phyloP scores from a whole-genome alignment of 805 yeast species.

The Sugiyamaella floridensis region DNA sequence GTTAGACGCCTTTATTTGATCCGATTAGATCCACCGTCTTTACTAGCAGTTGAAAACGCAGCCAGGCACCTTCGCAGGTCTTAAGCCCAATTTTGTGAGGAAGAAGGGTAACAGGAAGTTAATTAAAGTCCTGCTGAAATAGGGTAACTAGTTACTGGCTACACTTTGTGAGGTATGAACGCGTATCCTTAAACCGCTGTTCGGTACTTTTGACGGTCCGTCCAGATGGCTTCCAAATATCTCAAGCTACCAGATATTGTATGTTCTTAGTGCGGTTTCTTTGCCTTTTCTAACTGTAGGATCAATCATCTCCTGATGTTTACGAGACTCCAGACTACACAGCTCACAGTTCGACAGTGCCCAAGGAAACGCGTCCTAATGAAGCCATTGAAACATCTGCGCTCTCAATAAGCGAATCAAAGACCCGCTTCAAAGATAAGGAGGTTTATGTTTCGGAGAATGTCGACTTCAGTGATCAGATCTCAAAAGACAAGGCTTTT shows the following conservation, averaged over 20 bases:
- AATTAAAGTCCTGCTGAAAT: too few species aligned
- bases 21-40: too few species aligned
- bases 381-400: conserved; percentile 7
- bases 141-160: too few species aligned
- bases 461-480: conserved; percentile 11
- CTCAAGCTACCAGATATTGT: conserved; percentile 19
- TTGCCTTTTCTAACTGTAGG: background rate
- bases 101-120: too few species aligned
- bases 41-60: too few species aligned
- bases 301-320: conserved; percentile 9
- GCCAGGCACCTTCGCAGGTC: too few species aligned
- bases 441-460: conserved; percentile 11
- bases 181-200: too few species aligned
- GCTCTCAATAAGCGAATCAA: background rate
- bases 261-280: background rate
- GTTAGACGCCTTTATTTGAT: too few species aligned
- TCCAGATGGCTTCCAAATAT: conserved; percentile 10
- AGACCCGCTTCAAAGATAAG: conserved; percentile 9
- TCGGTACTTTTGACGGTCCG: background rate
- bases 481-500: background rate
- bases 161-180: too few species aligned
- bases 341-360: background rate
- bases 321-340: conserved; percentile 15
- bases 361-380: background rate
- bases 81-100: too few species aligned